Evolutionary conservation across 805 yeast genomes (phyloP), one percentile per base, ranked within the genome.

Genomic region (Diddensiella caesifluorescens): DNA sequence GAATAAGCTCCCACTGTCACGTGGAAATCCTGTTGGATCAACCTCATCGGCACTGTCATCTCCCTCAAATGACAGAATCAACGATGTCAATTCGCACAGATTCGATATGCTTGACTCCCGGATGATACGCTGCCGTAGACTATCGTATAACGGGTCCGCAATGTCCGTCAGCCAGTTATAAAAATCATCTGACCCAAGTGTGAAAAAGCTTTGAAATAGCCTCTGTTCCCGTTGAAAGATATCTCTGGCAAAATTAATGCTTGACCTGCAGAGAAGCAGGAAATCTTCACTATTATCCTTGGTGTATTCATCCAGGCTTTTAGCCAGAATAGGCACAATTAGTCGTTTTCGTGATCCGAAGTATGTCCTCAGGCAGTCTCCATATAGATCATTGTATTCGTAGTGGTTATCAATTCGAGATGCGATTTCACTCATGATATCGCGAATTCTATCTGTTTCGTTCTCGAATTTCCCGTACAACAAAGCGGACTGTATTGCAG

Each of bases 81-180:
- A 61, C 0, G 83, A 73, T 2, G 88, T 77, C 32, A 87, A 65
- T 54, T 87, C 94, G 62, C 95, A 85, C 19, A 92, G 63, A 7
- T 69, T 69, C 19, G 71, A 68, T 21, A 90, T 79, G 49, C 78
- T 79, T 10, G 73, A 67, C 57, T 89, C 97, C 44, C 81, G 74
- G 31, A 88, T 67, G 1, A 87, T 75, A 36, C 72, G 69, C 44
- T 78, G 74, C 48, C 96, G 70, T 26, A 86, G 59, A 2, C 70
- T 61, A 49, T 84, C 90, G 53, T 88, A 83, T 20, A 89, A 63
- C 0, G 95, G 92, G 27, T 87, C 95, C 23, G 85, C 68, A 3
- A 87, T 52, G 19, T 69, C 70, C 35, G 72, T 74, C 46, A 83
- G 73, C 79, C 85, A 86, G 4, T 64, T 61, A 42, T 74, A 72